Percentiles rank a stretch among this genome's conserved stretches.
Evolutionary conservation across 225 moss, liverwort and hornwort species (phyloP).

Genomic region (Pleurozium schreberi): DNA sequence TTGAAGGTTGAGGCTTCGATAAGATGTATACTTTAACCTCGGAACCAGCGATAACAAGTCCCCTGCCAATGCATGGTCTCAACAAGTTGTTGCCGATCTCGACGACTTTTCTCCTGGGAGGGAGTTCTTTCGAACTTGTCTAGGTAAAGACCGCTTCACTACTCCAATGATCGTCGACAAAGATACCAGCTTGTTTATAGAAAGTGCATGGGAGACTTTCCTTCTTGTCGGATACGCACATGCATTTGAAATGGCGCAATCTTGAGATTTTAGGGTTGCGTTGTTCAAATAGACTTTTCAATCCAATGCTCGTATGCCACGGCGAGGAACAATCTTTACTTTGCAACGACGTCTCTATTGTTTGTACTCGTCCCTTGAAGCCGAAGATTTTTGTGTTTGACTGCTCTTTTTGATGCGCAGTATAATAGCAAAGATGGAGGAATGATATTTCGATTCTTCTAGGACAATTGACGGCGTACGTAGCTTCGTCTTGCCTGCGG

Average conservation of each 20-base stretch:
- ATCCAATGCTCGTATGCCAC: background rate
- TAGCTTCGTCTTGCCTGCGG: constrained; percentile 28
- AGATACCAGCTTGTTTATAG: background rate
- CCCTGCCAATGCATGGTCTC: background rate
- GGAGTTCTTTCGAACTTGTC: constrained; percentile 34
- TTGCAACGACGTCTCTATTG: background rate
- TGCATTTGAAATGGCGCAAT: background rate
- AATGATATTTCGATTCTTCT: constrained; percentile 31
- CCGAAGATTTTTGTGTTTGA: background rate
- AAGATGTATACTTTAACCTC: background rate
- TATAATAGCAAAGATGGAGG: constrained; percentile 44
- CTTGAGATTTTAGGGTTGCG: background rate
- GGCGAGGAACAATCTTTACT: background rate
- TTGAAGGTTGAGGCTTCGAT: background rate
- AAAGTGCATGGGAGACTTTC: background rate
- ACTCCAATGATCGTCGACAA: background rate
- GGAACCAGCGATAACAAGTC: background rate
- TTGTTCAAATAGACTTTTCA: background rate
- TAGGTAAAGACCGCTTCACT: constrained; percentile 27
- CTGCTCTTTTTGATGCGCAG: constrained; percentile 19
- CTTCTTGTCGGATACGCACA: background rate
- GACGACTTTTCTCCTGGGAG: constrained; percentile 44
- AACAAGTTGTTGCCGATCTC: constrained; percentile 13
- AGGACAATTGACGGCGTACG: constrained; percentile 30
- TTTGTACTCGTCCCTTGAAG: background rate